Evolutionary conservation across 129 eudicot genomes (phyloP), one percentile per base, ranked within the genome.

Genomic region (Chrysanthemum seticuspe): DNA sequence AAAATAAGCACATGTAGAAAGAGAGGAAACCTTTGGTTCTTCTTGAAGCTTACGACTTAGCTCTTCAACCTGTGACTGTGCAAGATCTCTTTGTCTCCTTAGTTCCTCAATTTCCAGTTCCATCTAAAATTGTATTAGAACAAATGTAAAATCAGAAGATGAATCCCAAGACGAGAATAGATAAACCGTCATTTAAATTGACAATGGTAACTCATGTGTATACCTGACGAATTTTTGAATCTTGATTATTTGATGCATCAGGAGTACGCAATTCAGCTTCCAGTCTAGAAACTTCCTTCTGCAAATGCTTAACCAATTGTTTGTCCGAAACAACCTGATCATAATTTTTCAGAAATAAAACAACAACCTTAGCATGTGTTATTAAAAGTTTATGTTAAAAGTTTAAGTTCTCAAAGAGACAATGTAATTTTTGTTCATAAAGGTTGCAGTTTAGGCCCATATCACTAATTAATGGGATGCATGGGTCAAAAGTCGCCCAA

Each of bases 251-350:
- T 40, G 86, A 79, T 59, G 91, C 90, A 65, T 87, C 97, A 13
- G 98, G 98, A 14, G 98, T 93, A 50, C 92, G 92, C 70, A 90
- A 71, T 81, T 79, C 97, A 59, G 98, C 97, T 81, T 89, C 98
- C 3, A 93, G 81, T 69, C 97, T 84, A 27, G 97, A 96, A 73
- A 93, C 98, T 84, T 93, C 96, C 85, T 93, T 93, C 79, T 90
- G 98, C 80, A 93, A 83, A 86, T 89, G 97, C 80, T 90, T 93
- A 21, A 93, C 96, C 44, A 93, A 79, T 65, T 90, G 98, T 59
- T 93, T 93, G 75, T 93, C 98, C 10, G 98, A 86, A 59, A 89
- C 83, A 79, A 93, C 96, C 98, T 93, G 88, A 65, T 55, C 14
- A 57, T 29, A 50, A 10, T 71, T 77, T 60, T 78, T 50, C 13